A percentile compares a stretch with the other conserved stretches of the same genome.
These are phyloP conservation scores for Capsella rubella DNA, from an alignment of 441 rosid species.

Conservation along the genomic window DNA sequence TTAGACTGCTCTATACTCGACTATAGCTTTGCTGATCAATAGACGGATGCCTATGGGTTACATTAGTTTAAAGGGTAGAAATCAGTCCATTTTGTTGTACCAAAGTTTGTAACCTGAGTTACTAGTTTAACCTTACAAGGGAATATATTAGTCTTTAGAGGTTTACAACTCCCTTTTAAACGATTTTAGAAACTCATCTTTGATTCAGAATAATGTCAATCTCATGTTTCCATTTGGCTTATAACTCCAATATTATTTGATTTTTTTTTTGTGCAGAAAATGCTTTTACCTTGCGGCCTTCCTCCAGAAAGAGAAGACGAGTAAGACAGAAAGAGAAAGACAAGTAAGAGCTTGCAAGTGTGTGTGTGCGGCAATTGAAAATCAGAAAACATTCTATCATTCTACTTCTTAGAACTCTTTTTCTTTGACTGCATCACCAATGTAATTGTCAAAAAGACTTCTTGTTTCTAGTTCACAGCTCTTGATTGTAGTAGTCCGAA, in stretches of 20 bases:
- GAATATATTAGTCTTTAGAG: not conserved
- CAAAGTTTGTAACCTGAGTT: not conserved
- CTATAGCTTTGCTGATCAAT: not conserved
- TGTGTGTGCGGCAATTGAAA: not conserved
- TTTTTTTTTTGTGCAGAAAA: constrained; percentile 71
- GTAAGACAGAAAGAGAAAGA: constrained; percentile 25
- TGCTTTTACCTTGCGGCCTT: constrained; percentile 95
- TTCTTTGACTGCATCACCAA: not conserved
- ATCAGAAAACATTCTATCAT: not conserved
- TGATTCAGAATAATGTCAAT: not conserved
- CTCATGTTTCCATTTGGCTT: not conserved
- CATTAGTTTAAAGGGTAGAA: no score
- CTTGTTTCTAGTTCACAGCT: not conserved
- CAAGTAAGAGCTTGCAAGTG: constrained; percentile 22
- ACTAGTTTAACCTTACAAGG: not conserved
- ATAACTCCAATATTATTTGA: not conserved
- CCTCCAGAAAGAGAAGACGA: constrained; percentile 97
- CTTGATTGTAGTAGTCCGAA: not conserved
- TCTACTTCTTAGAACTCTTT: constrained; percentile 1
- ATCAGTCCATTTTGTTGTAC: not conserved
- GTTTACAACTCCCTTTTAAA: not conserved
- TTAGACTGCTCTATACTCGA: not conserved
- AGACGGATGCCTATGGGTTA: no score
- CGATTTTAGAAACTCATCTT: not conserved
- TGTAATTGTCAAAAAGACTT: not conserved